A percentile compares a stretch with the other conserved stretches of the same genome.
Conservation (phyloP, 192 early-diverging fungal genomes). For the Chytriomyces confervae region DNA sequence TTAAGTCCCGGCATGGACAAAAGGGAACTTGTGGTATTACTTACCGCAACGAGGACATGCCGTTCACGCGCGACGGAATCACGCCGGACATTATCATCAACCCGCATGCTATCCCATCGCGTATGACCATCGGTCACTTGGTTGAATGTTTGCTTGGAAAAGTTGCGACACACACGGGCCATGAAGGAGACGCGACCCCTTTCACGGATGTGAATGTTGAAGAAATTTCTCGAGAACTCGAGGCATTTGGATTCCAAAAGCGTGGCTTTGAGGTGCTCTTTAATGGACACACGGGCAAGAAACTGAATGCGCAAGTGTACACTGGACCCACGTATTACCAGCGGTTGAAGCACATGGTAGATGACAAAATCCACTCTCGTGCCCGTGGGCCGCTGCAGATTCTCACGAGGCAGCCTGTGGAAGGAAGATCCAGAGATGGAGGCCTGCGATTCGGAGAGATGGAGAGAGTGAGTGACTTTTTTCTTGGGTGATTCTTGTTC, state of each 20-base stretch:
- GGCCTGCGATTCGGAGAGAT: slow-evolving; percentile 99
- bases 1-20: slow-evolving; percentile 91
- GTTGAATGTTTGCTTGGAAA: slow-evolving; percentile 97
- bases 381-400: slow-evolving; percentile 97
- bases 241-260: slow-evolving; percentile 83
- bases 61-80: slow-evolving; percentile 92
- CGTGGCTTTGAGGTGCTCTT: slow-evolving; percentile 99
- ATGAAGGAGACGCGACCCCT: slow-evolving; percentile 97
- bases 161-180: slow-evolving; percentile 79
- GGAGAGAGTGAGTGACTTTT: slow-evolving; percentile 74
- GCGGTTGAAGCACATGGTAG: slow-evolving; percentile 99
- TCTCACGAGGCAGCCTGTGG: slow-evolving; percentile 96
- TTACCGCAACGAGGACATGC: slow-evolving; percentile 98
- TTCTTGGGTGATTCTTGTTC: not conserved
- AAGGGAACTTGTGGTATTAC: slow-evolving; percentile 99
- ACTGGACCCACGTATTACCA: slow-evolving; percentile 99
- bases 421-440: slow-evolving; percentile 96
- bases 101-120: slow-evolving; percentile 99
- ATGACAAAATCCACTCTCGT: slow-evolving; percentile 97
- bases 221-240: slow-evolving; percentile 81
- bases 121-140: slow-evolving; percentile 99
- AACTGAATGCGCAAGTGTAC: slow-evolving; percentile 93
- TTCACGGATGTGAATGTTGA: slow-evolving; percentile 98
- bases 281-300: slow-evolving; percentile 97
- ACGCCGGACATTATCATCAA: slow-evolving; percentile 97